Base-by-base conservation (phyloP, 2,329 filamentous ascomycete genomes). In the Cordyceps militaris region DNA sequence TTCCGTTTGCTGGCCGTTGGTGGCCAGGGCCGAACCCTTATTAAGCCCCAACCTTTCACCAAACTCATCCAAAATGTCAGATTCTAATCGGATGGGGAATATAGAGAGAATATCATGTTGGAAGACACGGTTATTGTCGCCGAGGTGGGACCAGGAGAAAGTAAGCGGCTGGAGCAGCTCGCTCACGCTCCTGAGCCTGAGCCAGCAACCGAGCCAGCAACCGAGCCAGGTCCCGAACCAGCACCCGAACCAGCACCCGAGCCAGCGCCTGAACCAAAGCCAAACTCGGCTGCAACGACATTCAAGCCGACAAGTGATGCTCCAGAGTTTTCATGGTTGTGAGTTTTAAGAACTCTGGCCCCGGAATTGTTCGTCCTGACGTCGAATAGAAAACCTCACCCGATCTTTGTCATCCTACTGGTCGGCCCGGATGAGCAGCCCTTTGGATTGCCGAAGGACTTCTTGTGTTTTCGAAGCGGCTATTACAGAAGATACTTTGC, bases 361-460 rank as follows among this genome's bases (percentile, higher is more conserved):
- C 2, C 0, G 5, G 4, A 4, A 24, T 24, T 24, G 28, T 19
- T 40, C 1, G 10, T 7, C 30, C 43, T 48, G 19, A 46, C 28
- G 1, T 13, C 23, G 4, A 14, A 3, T 59, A 82, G 81, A 1
- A 70, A 82, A 48, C 78, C 81, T 1, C 81, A 84, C 62, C 75
- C 80, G 0, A 73, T 75, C 9, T 83, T 84, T 61, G 78, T 81
- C 44, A 78, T 84, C 19, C 67, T 82, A 47, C 67, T 83, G 1
- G 76, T 83, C 28, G 81, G 82, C 0, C 69, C 73, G 3, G 73
- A 80, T 0, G 76, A 81, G 63, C 67, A 67, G 14, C 80, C 81
- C 0, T 85, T 83, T 62, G 80, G 78, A 11, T 75, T 85, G 13
- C 82, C 84, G 60, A 82, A 80, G 60, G 78, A 84, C 65, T 82